Evolutionary conservation across 495 filamentous ascomycete species (phyloP).

Genomic region (Poronia punctata): DNA sequence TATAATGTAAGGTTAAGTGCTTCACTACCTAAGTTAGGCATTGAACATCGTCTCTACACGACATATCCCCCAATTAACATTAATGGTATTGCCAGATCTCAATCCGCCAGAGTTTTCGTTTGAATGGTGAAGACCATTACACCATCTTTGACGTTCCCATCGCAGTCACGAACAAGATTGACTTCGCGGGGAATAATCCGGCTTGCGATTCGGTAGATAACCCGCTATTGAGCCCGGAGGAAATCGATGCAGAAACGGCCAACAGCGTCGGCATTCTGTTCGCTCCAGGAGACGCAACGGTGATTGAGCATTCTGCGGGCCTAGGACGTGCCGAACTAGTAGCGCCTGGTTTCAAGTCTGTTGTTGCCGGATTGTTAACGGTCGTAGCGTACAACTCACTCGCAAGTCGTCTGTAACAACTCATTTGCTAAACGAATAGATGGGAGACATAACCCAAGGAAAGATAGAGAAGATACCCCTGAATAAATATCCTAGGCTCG

Average conservation of each 20-base stretch:
- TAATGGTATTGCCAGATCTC: too few species aligned
- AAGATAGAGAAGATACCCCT: too few species aligned
- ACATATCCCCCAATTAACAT: too few species aligned
- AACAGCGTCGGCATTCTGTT: conserved; percentile 35
- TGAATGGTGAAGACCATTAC: conserved; percentile 55
- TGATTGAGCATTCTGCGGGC: conserved; percentile 24
- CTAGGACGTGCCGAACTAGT: conserved; percentile 23
- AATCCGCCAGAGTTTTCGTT: conserved; percentile 59
- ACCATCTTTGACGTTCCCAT: conserved; percentile 65
- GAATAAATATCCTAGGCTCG: too few species aligned
- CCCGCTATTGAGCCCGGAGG: conserved; percentile 31
- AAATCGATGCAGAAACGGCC: conserved; percentile 28
- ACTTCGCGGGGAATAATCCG: conserved; percentile 28
- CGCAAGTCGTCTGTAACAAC: too few species aligned
- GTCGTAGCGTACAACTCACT: background rate
- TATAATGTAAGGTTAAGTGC: conserved; percentile 38
- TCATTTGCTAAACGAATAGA: too few species aligned
- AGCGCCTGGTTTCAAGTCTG: conserved; percentile 8
- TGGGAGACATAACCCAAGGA: too few species aligned
- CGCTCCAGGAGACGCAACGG: conserved; percentile 37
- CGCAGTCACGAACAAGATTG: conserved; percentile 57
- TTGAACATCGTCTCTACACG: too few species aligned
- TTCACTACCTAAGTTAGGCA: too few species aligned
- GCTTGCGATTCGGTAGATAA: conserved; percentile 43
- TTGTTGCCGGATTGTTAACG: conserved; percentile 2